Conservation (phyloP, 192 early-diverging fungal genomes). For the Mortierella hygrophila region DNA sequence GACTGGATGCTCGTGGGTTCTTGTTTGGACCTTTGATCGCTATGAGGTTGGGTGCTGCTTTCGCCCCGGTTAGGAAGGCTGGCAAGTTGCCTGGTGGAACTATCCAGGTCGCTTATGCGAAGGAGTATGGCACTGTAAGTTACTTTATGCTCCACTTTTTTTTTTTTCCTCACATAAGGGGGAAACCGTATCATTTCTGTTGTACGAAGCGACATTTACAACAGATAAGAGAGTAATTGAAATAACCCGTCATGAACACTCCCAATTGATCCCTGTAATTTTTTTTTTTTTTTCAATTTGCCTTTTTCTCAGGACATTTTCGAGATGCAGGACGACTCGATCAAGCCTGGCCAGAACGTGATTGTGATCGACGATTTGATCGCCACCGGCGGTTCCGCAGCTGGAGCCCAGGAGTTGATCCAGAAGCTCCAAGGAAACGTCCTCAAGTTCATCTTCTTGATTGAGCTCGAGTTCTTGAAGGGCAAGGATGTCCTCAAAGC, state of each 20-base stretch:
- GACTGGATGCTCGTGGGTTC: slow-evolving; percentile 98
- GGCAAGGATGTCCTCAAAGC: slow-evolving; percentile 84
- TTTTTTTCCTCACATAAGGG: background rate
- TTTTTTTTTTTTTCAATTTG: background rate
- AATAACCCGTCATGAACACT: background rate
- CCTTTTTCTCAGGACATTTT: slow-evolving; percentile 78
- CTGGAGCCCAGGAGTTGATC: slow-evolving; percentile 89
- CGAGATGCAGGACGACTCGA: slow-evolving; percentile 88
- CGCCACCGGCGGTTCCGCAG: slow-evolving; percentile 91
- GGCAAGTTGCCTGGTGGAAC: slow-evolving; percentile 94
- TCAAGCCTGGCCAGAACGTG: slow-evolving; percentile 87
- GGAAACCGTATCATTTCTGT: too few species aligned
- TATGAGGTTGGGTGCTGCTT: slow-evolving; percentile 85
- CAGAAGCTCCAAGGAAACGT: slow-evolving; percentile 77
- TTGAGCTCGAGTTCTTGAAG: slow-evolving; percentile 89
- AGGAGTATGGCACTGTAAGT: slow-evolving; percentile 93
- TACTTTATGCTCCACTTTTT: background rate
- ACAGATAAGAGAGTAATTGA: too few species aligned
- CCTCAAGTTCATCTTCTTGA: slow-evolving; percentile 91
- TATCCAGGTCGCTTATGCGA: slow-evolving; percentile 80
- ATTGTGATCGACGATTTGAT: slow-evolving; percentile 97
- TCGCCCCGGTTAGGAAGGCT: slow-evolving; percentile 95
- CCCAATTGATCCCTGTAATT: background rate
- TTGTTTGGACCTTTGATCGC: slow-evolving; percentile 95
- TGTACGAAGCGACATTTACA: too few species aligned